phyloP scores from a whole-genome alignment of 495 filamentous ascomycete species.

The Xylaria acuta region DNA sequence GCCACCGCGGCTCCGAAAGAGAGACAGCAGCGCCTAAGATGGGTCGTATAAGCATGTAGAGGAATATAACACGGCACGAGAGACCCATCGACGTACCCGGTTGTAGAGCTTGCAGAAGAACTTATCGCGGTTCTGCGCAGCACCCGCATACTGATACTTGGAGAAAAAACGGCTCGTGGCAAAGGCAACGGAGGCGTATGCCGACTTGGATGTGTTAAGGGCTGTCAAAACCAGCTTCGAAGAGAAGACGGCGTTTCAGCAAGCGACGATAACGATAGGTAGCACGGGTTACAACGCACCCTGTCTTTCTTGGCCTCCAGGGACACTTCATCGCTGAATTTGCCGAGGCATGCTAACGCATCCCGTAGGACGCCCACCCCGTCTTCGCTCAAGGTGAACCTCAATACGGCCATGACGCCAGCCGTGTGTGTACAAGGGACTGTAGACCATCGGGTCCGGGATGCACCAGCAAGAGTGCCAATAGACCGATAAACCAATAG shows the following conservation, averaged over 20 bases:
- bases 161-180: constrained; percentile 80
- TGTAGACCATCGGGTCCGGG: neutral
- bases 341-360: constrained; percentile 81
- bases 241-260: constrained; percentile 19
- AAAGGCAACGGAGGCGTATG: constrained; percentile 83
- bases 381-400: constrained; percentile 78
- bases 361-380: constrained; percentile 80
- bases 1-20: constrained; percentile 51
- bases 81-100: constrained; percentile 40
- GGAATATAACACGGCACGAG: neutral
- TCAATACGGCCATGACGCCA: constrained; percentile 69
- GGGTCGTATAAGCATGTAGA: constrained; percentile 8
- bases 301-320: constrained; percentile 80
- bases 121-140: constrained; percentile 51
- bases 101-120: constrained; percentile 57
- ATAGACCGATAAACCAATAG: neutral
- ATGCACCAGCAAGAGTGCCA: neutral
- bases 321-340: constrained; percentile 89
- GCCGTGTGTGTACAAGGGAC: neutral
- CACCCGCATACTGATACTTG: constrained; percentile 68
- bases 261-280: neutral
- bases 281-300: constrained; percentile 50
- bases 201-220: constrained; percentile 91
- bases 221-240: constrained; percentile 79
- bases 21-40: constrained; percentile 50